Evolutionary conservation across 2,329 filamentous ascomycete genomes (phyloP), one percentile per base, ranked within the genome.

Genomic region (Byssochlamys sp.): DNA sequence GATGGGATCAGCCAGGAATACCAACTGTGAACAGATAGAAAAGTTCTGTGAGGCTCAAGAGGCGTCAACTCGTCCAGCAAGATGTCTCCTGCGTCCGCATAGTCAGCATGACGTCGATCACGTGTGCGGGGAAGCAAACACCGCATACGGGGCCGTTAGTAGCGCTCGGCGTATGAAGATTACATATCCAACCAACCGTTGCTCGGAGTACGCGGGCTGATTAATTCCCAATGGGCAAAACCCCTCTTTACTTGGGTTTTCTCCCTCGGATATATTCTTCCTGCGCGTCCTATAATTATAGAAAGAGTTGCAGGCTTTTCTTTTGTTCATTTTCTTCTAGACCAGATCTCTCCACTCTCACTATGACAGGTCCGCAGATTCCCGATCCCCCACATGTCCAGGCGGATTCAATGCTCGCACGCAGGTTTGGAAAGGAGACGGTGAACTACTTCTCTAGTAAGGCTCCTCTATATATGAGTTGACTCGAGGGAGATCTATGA

Each of bases 371-470:
- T 6, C 63, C 68, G 39, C 69, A 75, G 56, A 77, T 85, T 55
- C 84, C 84, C 28, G 76, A 78, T 62, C 83, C 84, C 55, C 80
- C 81, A 39, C 81, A 85, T 70, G 72, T 78, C 58, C 76, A 80
- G 61, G 73, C 81, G 64, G 83, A 86, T 69, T 84, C 83, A 39
- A 78, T 78, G 70, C 66, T 80, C 51, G 73, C 75, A 9, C 71
- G 75, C 53, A 76, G 74, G 55, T 80, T 80, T 62, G 78, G 78
- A 54, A 76, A 67, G 65, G 78, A 80, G 65, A 77, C 77, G 1
- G 76, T 74, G 50, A 79, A 80, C 63, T 80, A 80, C 65, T 80
- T 79, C 64, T 77, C 77, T 58, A 76, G 77, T 78, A 67, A 62
- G 67, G 39, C 50, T 35, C 45, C 51, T 19, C 31, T 19, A n/a